Evolutionary conservation across 2,329 filamentous ascomycete species (phyloP).

Genomic region (Penicillium sp.): DNA sequence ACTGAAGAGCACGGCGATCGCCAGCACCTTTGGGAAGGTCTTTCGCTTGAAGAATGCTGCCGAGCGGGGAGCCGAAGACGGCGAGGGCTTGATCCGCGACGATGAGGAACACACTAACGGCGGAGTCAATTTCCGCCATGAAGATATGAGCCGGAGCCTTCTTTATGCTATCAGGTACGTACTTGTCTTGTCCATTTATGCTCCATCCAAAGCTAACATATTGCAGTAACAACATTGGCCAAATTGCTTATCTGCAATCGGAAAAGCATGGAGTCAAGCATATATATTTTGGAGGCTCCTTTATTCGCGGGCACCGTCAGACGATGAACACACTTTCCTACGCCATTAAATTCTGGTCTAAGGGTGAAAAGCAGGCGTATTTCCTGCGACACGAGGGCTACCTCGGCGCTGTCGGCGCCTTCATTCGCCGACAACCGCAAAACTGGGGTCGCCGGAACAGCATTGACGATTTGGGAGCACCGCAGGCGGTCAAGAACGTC

Average conservation of each 20-base stretch:
- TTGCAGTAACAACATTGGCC: conserved; percentile 88
- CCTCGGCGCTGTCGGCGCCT: conserved; percentile 88
- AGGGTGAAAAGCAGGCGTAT: conserved; percentile 90
- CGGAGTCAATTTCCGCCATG: conserved; percentile 63
- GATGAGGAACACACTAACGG: conserved; percentile 35
- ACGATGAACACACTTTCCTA: conserved; percentile 98
- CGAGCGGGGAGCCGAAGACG: conserved; percentile 75
- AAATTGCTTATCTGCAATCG: conserved; percentile 96
- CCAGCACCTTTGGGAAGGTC: conserved; percentile 94
- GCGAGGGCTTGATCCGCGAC: conserved; percentile 57
- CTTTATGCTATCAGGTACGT: conserved; percentile 78
- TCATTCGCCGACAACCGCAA: conserved; percentile 82
- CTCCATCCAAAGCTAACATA: conserved; percentile 23
- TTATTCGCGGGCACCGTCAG: conserved; percentile 92
- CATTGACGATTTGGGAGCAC: conserved; percentile 55
- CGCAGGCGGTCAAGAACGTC: conserved; percentile 27
- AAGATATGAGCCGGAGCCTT: conserved; percentile 87
- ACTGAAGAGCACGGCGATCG: conserved; percentile 91
- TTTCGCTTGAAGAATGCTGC: conserved; percentile 88
- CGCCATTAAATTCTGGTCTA: conserved; percentile 96
- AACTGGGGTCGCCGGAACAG: conserved; percentile 89
- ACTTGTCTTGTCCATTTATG: no score
- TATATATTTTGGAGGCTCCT: conserved; percentile 97
- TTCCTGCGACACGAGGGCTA: conserved; percentile 96
- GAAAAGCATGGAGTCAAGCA: conserved; percentile 88